These are phyloP conservation scores for Solanum gracilifrons DNA, from an alignment of 257 asterid genomes.

Conservation along the genomic window DNA sequence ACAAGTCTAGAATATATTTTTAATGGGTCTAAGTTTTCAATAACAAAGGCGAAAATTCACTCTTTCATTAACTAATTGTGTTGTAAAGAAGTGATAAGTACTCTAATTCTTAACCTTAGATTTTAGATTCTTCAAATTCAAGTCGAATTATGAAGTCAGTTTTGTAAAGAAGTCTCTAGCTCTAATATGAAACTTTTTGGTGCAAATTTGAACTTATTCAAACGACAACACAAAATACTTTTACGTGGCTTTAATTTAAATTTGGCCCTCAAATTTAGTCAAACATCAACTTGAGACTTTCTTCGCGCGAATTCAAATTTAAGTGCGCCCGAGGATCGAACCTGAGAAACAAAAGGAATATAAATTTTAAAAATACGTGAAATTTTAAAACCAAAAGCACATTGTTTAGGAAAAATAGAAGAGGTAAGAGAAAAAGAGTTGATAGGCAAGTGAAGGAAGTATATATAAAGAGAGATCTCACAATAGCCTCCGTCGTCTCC, in stretches of 20 bases:
- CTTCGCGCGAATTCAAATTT: not conserved
- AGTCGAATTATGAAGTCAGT: not conserved
- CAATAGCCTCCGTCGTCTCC: slow-evolving; percentile 9
- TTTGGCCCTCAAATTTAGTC: not conserved
- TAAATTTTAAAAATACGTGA: not conserved
- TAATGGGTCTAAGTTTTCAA: not conserved
- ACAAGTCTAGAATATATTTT: fast-evolving
- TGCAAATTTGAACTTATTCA: not conserved
- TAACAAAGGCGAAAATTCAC: not conserved
- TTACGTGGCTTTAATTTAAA: not conserved
- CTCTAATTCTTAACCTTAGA: not conserved
- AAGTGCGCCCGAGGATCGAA: not conserved
- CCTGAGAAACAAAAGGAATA: not conserved
- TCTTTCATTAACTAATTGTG: not conserved
- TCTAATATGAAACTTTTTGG: not conserved
- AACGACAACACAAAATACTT: not conserved
- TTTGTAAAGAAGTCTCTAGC: not conserved
- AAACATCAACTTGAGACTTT: not conserved
- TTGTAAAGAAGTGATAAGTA: not conserved
- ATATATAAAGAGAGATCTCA: slow-evolving; percentile 8
- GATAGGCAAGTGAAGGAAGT: not conserved
- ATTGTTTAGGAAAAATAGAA: not conserved
- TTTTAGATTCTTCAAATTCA: not conserved
- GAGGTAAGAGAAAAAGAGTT: not conserved
- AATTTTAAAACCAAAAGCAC: not conserved